A percentile compares a stretch with the other conserved stretches of the same genome.
Evolutionary conservation across 768 basidiomycete genomes (phyloP).

Genomic region (Lyophyllum shimeji): DNA sequence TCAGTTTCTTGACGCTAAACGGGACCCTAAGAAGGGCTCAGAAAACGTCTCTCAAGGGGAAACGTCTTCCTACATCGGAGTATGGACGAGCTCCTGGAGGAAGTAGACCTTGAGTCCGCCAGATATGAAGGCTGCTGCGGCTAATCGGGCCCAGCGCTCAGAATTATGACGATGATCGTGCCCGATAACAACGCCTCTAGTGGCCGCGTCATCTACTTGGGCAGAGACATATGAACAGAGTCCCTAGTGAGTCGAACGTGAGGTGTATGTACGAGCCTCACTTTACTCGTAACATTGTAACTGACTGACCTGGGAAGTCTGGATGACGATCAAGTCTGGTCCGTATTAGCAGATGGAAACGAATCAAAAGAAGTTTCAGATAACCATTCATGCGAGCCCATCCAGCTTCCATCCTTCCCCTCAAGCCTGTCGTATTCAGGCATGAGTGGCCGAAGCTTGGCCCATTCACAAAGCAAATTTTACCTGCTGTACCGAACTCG

Average conservation of each 20-base stretch:
- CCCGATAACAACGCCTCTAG: constrained; percentile 77
- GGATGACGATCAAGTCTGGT: constrained; percentile 73
- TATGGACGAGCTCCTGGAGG: constrained; percentile 71
- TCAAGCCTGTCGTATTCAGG: constrained; percentile 52
- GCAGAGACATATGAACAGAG: constrained; percentile 69
- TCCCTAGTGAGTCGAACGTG: constrained; percentile 46
- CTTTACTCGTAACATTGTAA: background rate
- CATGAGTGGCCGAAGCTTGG: background rate
- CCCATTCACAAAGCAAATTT: background rate
- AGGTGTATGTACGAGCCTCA: background rate
- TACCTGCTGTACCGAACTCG: constrained; percentile 87
- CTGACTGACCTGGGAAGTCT: constrained; percentile 70
- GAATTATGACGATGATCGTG: constrained; percentile 87
- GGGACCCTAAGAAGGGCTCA: constrained; percentile 57
- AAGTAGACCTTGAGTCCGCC: constrained; percentile 70
- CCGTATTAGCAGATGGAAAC: background rate
- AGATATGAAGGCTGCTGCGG: constrained; percentile 67
- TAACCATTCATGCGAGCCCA: constrained; percentile 87
- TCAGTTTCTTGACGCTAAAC: constrained; percentile 64
- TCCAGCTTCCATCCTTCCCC: constrained; percentile 85
- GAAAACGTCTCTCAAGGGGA: background rate
- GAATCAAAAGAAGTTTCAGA: background rate
- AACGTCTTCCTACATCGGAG: constrained; percentile 58
- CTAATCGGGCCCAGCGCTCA: constrained; percentile 72
- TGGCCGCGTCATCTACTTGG: constrained; percentile 49